Conservation (phyloP, 176 grass and related monocot species). For the Phragmites australis region DNA sequence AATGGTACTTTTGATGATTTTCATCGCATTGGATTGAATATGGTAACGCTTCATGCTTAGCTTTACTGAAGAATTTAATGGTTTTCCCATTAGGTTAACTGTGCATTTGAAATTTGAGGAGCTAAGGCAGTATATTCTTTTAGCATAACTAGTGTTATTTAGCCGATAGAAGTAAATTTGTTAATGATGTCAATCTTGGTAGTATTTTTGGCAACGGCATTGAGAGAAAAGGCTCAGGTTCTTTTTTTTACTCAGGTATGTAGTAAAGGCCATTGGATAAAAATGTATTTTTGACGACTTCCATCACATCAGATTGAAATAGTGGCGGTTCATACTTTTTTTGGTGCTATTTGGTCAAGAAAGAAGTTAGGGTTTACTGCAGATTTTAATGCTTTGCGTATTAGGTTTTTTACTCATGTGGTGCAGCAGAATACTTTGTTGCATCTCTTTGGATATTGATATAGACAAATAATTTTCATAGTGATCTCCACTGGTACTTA, state of each 20-base stretch:
- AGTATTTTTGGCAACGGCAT: background rate
- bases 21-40: conserved; percentile 2
- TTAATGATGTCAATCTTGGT: background rate
- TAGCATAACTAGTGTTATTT: background rate
- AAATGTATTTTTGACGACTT: background rate
- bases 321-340: background rate
- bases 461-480: background rate
- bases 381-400: background rate
- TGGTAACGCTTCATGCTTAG: background rate
- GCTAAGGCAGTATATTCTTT: background rate
- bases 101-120: background rate
- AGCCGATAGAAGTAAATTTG: background rate
- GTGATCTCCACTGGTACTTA: background rate
- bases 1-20: background rate
- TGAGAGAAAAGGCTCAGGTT: background rate
- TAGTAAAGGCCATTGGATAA: background rate
- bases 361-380: background rate
- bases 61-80: background rate
- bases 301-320: background rate
- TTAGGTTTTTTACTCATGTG: background rate
- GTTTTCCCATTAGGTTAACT: background rate
- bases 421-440: background rate
- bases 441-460: background rate
- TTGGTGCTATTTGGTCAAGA: background rate
- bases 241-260: background rate